Conservation (phyloP, 345 rosid genomes). For the Cardamine resedifolia region DNA sequence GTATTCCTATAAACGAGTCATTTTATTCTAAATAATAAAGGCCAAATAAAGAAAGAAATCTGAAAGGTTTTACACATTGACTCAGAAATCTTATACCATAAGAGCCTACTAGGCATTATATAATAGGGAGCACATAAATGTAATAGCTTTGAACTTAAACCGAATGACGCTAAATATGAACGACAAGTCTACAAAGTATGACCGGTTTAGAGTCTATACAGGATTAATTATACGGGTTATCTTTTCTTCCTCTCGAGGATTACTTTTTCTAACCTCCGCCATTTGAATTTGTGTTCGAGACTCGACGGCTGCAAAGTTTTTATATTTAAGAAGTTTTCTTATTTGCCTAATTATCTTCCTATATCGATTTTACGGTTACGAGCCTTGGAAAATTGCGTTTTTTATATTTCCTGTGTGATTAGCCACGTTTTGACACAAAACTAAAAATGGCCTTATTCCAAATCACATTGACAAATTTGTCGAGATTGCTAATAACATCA, state of each 20-base stretch:
- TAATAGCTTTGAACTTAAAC: background rate
- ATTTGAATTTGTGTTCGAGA: background rate
- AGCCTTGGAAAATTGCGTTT: background rate
- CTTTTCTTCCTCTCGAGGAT: no score
- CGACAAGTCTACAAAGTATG: no score
- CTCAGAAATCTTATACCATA: background rate
- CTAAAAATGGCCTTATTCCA: background rate
- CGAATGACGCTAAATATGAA: background rate
- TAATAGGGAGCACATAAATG: background rate
- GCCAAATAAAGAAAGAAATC: background rate
- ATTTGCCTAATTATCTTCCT: background rate
- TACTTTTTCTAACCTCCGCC: background rate
- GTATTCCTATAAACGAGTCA: background rate
- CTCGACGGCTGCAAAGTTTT: background rate
- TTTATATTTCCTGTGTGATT: background rate
- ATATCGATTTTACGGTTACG: background rate
- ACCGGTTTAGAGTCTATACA: background rate
- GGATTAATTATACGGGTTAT: no score
- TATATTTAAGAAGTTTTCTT: background rate
- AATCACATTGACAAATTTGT: background rate
- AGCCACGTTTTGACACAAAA: background rate
- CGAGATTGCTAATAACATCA: background rate
- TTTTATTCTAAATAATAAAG: background rate
- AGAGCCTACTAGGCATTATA: background rate
- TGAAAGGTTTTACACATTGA: background rate